Evolutionary conservation across 2,329 filamentous ascomycete species (phyloP).

Genomic region (Aspergillus sojae): DNA sequence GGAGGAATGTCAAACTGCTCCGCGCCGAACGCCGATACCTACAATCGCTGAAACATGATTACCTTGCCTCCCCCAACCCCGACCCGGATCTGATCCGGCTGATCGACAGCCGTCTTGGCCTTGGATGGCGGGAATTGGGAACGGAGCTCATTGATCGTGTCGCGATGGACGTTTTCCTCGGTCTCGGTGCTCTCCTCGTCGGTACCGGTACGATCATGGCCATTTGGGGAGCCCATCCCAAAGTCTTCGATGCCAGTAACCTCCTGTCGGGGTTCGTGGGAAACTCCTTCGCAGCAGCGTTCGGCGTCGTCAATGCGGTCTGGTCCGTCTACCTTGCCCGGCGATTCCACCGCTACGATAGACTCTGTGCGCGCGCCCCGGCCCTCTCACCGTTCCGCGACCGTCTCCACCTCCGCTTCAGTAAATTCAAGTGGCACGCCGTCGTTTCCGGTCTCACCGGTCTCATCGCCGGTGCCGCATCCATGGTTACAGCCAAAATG

Average conservation of each 20-base stretch:
- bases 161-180: slow-evolving; percentile 56
- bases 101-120: slow-evolving; percentile 44
- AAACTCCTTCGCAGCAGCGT: slow-evolving; percentile 54
- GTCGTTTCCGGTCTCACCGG: slow-evolving; percentile 50
- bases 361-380: slow-evolving; percentile 27
- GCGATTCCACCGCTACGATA: slow-evolving; percentile 45
- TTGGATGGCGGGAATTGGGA: slow-evolving; percentile 54
- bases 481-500: slow-evolving; percentile 52
- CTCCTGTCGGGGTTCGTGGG: slow-evolving; percentile 60
- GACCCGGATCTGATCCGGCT: slow-evolving; percentile 22
- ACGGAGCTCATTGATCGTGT: slow-evolving; percentile 56
- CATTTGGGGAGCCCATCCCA: slow-evolving; percentile 51
- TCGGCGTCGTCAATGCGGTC: slow-evolving; percentile 51
- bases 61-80: slow-evolving; percentile 14
- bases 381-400: slow-evolving; percentile 18
- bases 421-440: slow-evolving; percentile 50
- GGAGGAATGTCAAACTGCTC: slow-evolving; percentile 51
- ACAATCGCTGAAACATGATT: slow-evolving; percentile 17
- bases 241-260: slow-evolving; percentile 53
- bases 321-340: slow-evolving; percentile 52
- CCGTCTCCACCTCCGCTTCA: slow-evolving; percentile 42
- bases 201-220: slow-evolving; percentile 57
- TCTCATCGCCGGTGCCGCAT: slow-evolving; percentile 52
- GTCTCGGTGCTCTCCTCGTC: slow-evolving; percentile 54
- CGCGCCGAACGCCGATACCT: slow-evolving; percentile 45